Base-by-base conservation (phyloP, 2,329 filamentous ascomycete species). In the Fusarium ramigenum region DNA sequence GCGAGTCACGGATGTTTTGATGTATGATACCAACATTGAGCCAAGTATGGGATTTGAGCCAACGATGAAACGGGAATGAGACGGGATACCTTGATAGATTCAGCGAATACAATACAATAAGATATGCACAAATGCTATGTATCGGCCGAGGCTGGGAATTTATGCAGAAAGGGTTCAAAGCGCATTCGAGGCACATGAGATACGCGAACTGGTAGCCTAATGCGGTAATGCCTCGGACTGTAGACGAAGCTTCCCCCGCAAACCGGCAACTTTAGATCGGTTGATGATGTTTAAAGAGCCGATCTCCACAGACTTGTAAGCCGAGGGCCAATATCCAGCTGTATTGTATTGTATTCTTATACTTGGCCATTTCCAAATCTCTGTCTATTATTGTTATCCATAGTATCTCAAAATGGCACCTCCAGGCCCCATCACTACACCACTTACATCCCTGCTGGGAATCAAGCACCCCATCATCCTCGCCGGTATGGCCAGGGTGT, bases 401-500 rank as follows among this genome's bases (percentile, higher is more conserved):
- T 34, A 63, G 32, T 16, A 60, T 32, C 23, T n/a, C 44, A 52
- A 77, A 18, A 87, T 87, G 84, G 79, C 84, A 61, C 75, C 83
- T 25, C 64, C 80, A 52, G 85, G 85, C 52, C 86, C 90, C 67
- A 92, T 96, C 77, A 89, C 89, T 66, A 97, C 94, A 16, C 93
- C 94, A 4, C 88, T 97, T 42, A 95, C 92, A 73, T 86, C 86
- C 61, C 91, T 98, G 58, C 89, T 98, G 59, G 89, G 90, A 30
- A 97, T 98, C 83, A 86, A 92, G 75, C 95, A 98, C 84, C 96
- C 96, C 44, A 92, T 98, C 82, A 86, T 98, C 75, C 93, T 98
- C 25, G 96, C 96, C 39, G 96, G 96, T 78, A 98, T 98, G 96
- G 95, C 96, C 5, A 90, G 93, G 70, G 93, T 93, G 15, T 95